Conservation (phyloP, 805 yeast genomes). For the Sugiyamaella floridensis region DNA sequence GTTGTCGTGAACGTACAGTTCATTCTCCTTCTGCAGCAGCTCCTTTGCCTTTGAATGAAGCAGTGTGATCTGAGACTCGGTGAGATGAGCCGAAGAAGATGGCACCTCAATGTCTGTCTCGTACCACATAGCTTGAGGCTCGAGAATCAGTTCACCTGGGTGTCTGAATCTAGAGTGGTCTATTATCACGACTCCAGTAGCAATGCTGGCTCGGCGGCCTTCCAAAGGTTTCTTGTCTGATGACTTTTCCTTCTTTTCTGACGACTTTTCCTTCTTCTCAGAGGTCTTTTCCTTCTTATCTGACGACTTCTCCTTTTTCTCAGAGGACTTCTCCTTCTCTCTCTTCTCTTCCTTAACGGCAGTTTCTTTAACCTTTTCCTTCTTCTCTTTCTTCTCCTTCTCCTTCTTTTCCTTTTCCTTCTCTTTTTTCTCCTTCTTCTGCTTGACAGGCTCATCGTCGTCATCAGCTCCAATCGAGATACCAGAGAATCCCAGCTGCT, state of each 20-base stretch:
- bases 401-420: constrained; percentile 20
- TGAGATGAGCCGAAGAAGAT: constrained; percentile 17
- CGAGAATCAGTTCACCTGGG: constrained; percentile 38
- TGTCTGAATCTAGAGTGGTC: not conserved
- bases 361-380: constrained; percentile 15
- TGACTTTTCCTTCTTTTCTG: constrained; percentile 1
- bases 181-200: constrained; percentile 5
- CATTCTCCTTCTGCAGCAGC: constrained; percentile 63
- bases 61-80: constrained; percentile 46
- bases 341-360: not conserved
- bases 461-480: not conserved
- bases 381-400: constrained; percentile 21
- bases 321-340: not conserved
- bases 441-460: constrained; percentile 23
- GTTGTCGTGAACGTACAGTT: constrained; percentile 62
- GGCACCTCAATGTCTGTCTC: constrained; percentile 41
- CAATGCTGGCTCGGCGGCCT: not conserved
- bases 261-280: constrained; percentile 10
- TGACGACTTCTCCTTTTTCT: not conserved
- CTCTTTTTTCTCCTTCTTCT: constrained; percentile 20
- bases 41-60: constrained; percentile 60
- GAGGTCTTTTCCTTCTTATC: constrained; percentile 19
- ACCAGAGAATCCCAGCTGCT: constrained; percentile 55
- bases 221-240: not conserved
- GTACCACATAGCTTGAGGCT: constrained; percentile 72